Evolutionary conservation across 371 early-diverging fungal species (phyloP).

Genomic region (Rhizopus stolonifer): DNA sequence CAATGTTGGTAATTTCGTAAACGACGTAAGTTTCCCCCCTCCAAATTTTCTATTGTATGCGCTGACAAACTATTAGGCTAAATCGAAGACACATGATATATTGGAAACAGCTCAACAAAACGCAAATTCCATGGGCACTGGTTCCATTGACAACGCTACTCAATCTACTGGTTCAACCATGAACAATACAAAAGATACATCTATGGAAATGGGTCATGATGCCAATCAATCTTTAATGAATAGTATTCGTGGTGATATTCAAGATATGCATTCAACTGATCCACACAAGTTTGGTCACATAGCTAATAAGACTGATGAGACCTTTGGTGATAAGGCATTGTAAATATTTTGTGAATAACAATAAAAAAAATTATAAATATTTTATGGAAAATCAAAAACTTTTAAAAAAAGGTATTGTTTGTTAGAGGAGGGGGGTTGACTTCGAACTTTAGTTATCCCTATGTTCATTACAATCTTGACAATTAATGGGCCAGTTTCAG

Average conservation of each 20-base stretch:
- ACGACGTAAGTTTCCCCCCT: constrained; percentile 5
- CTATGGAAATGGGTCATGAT: background rate
- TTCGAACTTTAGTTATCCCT: too few relatives aligned
- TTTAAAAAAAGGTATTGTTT: too few relatives aligned
- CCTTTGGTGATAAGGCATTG: constrained; percentile 24
- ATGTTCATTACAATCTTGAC: too few relatives aligned
- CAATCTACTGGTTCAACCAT: background rate
- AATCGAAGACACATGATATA: constrained; percentile 11
- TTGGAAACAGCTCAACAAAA: constrained; percentile 5
- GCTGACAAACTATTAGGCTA: background rate
- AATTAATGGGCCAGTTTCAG: too few relatives aligned
- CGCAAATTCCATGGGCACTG: background rate
- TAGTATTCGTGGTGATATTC: constrained; percentile 15
- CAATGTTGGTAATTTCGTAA: constrained; percentile 4
- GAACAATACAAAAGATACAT: background rate
- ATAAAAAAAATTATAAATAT: background rate
- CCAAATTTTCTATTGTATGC: background rate
- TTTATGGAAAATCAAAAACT: too few relatives aligned
- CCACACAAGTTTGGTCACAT: constrained; percentile 17
- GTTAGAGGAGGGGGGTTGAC: too few relatives aligned
- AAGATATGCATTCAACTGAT: constrained; percentile 21
- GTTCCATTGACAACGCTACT: background rate
- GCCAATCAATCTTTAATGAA: constrained; percentile 9
- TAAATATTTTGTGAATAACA: background rate
- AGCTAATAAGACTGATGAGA: constrained; percentile 24